Percentiles rank a stretch among this genome's conserved stretches.
phyloP scores from a whole-genome alignment of 352 stramenopile genomes.

The Phytophthora sansomeana region DNA sequence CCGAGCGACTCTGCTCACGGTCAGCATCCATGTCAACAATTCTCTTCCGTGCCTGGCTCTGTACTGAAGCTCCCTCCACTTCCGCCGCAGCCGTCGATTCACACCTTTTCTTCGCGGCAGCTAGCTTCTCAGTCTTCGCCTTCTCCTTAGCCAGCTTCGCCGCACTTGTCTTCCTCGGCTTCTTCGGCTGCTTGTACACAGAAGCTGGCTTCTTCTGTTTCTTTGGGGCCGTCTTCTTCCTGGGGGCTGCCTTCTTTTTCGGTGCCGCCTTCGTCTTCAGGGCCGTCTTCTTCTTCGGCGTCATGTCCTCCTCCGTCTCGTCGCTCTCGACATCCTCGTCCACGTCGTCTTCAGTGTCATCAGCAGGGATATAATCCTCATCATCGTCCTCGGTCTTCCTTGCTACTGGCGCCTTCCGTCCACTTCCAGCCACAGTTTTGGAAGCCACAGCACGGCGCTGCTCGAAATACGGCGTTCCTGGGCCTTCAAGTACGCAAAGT shows the following conservation, averaged over 20 bases:
- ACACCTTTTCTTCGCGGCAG: background rate
- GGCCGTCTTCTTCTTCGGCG: background rate
- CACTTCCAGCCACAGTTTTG: slow-evolving; percentile 1
- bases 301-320: background rate
- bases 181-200: too few species aligned
- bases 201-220: too few species aligned
- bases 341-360: too few species aligned
- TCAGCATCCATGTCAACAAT: too few species aligned
- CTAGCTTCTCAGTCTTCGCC: too few species aligned
- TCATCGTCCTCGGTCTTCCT: slow-evolving; percentile 5
- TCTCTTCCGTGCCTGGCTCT: too few species aligned
- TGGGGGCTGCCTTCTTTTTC: too few species aligned
- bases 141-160: background rate
- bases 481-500: background rate
- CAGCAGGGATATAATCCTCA: slow-evolving; percentile 2
- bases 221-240: too few species aligned
- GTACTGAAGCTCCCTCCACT: background rate
- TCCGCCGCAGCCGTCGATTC: background rate
- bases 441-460: background rate
- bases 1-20: too few species aligned
- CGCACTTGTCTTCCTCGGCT: background rate
- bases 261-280: background rate
- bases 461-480: background rate
- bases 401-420: background rate
- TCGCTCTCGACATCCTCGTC: slow-evolving; percentile 1